These are phyloP conservation scores for Cryphonectria parasitica DNA, from an alignment of 2,329 filamentous ascomycete species.

Conservation along the genomic window DNA sequence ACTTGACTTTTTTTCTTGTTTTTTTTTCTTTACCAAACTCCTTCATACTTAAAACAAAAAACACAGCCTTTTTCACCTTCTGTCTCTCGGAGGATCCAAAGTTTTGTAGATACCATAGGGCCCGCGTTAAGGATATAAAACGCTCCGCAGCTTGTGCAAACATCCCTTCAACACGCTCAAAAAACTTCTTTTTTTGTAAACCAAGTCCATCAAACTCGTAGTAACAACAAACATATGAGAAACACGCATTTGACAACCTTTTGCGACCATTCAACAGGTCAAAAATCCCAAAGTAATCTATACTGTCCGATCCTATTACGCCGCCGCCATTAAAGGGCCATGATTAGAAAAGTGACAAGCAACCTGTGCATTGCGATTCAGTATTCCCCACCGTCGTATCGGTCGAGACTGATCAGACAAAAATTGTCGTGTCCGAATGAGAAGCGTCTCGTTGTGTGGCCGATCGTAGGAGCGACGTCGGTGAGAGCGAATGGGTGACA, in stretches of 20 bases:
- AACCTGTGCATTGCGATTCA: neutral
- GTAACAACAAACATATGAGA: neutral
- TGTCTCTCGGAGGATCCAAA: slow-evolving; percentile 1
- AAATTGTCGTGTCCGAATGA: neutral
- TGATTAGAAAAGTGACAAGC: slow-evolving; percentile 8
- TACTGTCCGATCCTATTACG: slow-evolving; percentile 1
- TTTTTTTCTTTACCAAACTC: slow-evolving; percentile 13
- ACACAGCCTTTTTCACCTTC: neutral
- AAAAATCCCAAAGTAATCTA: slow-evolving; percentile 5
- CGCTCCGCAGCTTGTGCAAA: slow-evolving; percentile 12
- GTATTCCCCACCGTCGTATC: neutral
- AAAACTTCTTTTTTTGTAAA: neutral
- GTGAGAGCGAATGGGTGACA: neutral
- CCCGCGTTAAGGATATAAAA: slow-evolving; percentile 5
- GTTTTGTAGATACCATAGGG: neutral
- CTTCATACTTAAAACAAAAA: neutral
- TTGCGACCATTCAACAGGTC: neutral
- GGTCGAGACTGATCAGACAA: neutral
- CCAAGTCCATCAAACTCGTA: neutral
- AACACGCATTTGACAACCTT: neutral
- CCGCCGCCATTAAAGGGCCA: neutral
- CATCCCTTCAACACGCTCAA: slow-evolving; percentile 8
- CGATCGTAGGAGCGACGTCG: neutral
- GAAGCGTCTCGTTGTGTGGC: neutral
- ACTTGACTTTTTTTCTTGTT: neutral